Percentiles rank a stretch among this genome's conserved stretches.
Conservation (phyloP, 2,329 filamentous ascomycete species). For the Chaetomium strumarium region DNA sequence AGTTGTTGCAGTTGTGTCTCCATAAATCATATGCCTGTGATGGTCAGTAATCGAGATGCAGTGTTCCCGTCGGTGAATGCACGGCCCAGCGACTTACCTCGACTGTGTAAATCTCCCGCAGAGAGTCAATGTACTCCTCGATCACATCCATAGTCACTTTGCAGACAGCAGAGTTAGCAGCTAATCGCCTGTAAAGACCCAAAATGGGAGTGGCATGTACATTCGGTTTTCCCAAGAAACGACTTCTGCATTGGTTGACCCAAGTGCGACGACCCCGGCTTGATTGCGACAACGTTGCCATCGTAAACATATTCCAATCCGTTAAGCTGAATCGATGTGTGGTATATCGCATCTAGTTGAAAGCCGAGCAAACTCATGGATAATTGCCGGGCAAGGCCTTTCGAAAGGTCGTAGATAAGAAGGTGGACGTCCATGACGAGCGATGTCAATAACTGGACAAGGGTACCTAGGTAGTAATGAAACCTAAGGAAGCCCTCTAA, state of each 20-base stretch:
- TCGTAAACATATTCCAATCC: slow-evolving; percentile 90
- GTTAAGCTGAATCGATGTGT: slow-evolving; percentile 81
- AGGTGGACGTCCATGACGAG: slow-evolving; percentile 67
- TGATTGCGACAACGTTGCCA: slow-evolving; percentile 74
- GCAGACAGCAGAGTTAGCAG: not conserved
- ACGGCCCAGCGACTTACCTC: slow-evolving; percentile 45
- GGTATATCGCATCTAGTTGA: slow-evolving; percentile 85
- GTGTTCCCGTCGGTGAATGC: too few species aligned
- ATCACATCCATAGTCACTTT: slow-evolving; percentile 71
- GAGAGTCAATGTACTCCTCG: slow-evolving; percentile 77
- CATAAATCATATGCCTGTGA: slow-evolving; percentile 76
- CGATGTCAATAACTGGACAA: not conserved
- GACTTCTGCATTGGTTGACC: slow-evolving; percentile 75
- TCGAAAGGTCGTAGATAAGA: slow-evolving; percentile 72
- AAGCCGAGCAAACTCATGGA: slow-evolving; percentile 49
- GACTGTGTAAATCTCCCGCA: slow-evolving; percentile 75
- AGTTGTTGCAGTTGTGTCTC: slow-evolving; percentile 96
- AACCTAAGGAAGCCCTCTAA: too few species aligned
- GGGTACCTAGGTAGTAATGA: too few species aligned
- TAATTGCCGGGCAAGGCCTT: slow-evolving; percentile 50
- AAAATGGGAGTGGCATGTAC: slow-evolving; percentile 6
- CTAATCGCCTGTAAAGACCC: too few species aligned
- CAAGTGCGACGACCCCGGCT: slow-evolving; percentile 78
- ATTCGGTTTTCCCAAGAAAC: slow-evolving; percentile 65
- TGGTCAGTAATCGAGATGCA: not conserved